phyloP scores from a whole-genome alignment of 2,329 filamentous ascomycete species.

The Magnaporthiopsis rhizophila region DNA sequence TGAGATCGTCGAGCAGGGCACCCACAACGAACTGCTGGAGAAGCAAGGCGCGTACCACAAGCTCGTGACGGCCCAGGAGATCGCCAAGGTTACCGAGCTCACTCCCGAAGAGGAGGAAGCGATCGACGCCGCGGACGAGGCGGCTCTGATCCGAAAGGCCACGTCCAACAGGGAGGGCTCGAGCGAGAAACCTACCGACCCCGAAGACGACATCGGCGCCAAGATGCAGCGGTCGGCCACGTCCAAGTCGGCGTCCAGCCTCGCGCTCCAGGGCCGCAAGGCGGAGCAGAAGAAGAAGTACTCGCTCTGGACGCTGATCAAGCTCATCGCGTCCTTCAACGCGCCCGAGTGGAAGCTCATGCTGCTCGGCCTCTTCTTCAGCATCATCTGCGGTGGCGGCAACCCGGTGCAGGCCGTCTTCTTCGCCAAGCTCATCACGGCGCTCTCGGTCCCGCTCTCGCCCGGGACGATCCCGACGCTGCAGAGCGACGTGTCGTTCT shows the following conservation, averaged over 20 bases:
- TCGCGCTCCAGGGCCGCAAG: constrained; percentile 52
- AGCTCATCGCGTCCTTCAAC: constrained; percentile 76
- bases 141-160: constrained; percentile 42
- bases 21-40: constrained; percentile 70
- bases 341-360: constrained; percentile 62
- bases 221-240: constrained; percentile 49
- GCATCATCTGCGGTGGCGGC: constrained; percentile 69
- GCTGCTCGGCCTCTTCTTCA: constrained; percentile 64
- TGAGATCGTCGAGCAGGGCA: constrained; percentile 86
- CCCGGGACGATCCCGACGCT: constrained; percentile 36
- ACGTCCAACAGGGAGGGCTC: constrained; percentile 28
- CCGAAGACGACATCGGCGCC: constrained; percentile 52
- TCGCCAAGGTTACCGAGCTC: constrained; percentile 53
- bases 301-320: constrained; percentile 66
- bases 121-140: constrained; percentile 42
- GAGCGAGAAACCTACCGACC: constrained; percentile 29
- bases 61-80: constrained; percentile 82
- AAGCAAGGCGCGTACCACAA: constrained; percentile 67
- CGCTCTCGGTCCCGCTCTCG: constrained; percentile 27
- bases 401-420: constrained; percentile 61
- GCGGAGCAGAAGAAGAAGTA: constrained; percentile 44
- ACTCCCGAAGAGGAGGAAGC: constrained; percentile 41
- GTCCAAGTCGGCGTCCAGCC: constrained; percentile 58
- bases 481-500: constrained; percentile 69
- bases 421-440: constrained; percentile 80